Conservation (phyloP, 495 filamentous ascomycete species). For the Chaetomium cochliodes region DNA sequence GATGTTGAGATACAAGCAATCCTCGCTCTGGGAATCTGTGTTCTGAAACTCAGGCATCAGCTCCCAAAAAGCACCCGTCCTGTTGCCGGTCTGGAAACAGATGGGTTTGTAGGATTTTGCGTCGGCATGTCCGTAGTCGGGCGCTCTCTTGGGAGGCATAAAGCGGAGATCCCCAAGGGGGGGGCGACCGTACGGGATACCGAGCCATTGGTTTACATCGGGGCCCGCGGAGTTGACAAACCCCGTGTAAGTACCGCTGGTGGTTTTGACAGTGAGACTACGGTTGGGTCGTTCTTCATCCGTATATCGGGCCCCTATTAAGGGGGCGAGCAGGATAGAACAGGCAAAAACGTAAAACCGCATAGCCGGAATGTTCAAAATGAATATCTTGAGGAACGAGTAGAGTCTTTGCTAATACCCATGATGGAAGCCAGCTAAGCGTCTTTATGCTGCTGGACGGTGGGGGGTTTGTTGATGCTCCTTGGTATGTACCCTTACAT, state of each 20-base stretch:
- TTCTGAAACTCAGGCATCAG: constrained; percentile 23
- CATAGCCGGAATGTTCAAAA: not conserved
- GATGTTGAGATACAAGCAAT: constrained; percentile 43
- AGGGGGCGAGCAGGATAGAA: not conserved
- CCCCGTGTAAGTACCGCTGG: constrained; percentile 40
- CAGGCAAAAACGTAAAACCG: not conserved
- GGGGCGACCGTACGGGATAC: constrained; percentile 41
- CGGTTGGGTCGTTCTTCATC: not conserved
- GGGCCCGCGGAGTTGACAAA: constrained; percentile 38
- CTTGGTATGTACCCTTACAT: too few relatives aligned
- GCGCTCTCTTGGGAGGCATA: constrained; percentile 31
- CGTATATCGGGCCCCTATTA: not conserved
- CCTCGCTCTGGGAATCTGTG: constrained; percentile 31
- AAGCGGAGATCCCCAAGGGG: constrained; percentile 35
- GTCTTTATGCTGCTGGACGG: too few relatives aligned
- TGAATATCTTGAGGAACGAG: not conserved
- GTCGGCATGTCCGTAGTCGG: constrained; percentile 23
- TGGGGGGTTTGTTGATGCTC: too few relatives aligned
- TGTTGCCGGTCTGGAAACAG: constrained; percentile 25
- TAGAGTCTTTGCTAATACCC: too few relatives aligned
- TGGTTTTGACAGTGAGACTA: constrained; percentile 25
- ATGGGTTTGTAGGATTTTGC: constrained; percentile 32
- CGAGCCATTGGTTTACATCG: constrained; percentile 38
- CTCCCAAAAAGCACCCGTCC: constrained; percentile 24
- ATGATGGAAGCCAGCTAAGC: too few relatives aligned